These are phyloP conservation scores for Talaromyces islandicus DNA, from an alignment of 2,329 filamentous ascomycete genomes.

Conservation along the genomic window DNA sequence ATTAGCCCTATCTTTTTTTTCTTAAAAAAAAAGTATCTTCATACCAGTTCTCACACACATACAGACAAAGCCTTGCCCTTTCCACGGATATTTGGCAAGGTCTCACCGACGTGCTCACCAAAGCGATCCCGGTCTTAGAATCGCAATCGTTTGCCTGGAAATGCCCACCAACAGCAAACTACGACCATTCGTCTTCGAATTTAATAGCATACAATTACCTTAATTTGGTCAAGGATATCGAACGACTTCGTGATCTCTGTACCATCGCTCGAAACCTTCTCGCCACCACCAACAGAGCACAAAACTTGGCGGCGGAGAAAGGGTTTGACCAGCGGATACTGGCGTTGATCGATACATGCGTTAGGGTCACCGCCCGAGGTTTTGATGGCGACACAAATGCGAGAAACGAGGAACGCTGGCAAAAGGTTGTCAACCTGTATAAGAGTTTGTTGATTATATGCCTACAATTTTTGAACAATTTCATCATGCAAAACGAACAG, in stretches of 20 bases:
- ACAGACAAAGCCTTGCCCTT: slow-evolving; percentile 52
- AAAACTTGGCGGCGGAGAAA: slow-evolving; percentile 57
- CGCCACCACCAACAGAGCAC: slow-evolving; percentile 54
- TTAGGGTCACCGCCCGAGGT: slow-evolving; percentile 57
- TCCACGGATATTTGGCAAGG: slow-evolving; percentile 55
- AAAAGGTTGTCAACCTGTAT: slow-evolving; percentile 59
- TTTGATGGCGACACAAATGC: slow-evolving; percentile 60
- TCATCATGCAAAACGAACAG: slow-evolving; percentile 60
- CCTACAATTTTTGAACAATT: slow-evolving; percentile 62
- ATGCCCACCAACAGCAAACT: slow-evolving; percentile 50
- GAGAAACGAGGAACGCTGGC: slow-evolving; percentile 59
- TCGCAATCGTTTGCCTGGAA: slow-evolving; percentile 57
- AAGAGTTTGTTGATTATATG: slow-evolving; percentile 61
- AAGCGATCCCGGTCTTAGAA: slow-evolving; percentile 57
- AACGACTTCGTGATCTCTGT: slow-evolving; percentile 57
- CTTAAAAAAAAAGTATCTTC: neutral
- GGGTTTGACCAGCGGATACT: slow-evolving; percentile 58
- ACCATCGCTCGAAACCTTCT: slow-evolving; percentile 58
- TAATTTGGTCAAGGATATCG: slow-evolving; percentile 55
- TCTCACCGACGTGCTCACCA: slow-evolving; percentile 51
- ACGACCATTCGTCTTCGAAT: slow-evolving; percentile 54
- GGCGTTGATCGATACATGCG: slow-evolving; percentile 57
- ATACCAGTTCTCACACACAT: neutral
- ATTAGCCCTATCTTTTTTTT: neutral
- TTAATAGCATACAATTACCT: slow-evolving; percentile 57